Conservation (phyloP, 2,329 filamentous ascomycete species). For the Monosporascus sp. region DNA sequence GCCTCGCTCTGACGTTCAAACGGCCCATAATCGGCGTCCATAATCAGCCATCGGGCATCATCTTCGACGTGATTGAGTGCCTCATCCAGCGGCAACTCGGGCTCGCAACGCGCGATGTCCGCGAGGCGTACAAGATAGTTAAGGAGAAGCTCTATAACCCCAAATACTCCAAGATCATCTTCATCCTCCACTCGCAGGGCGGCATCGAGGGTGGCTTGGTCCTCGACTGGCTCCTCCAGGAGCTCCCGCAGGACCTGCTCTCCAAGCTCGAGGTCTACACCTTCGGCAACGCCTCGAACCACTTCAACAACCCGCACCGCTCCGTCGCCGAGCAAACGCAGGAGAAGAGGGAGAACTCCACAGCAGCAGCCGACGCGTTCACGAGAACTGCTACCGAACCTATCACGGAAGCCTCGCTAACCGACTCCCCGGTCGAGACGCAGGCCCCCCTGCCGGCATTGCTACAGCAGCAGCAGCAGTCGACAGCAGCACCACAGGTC, state of each 20-base stretch:
- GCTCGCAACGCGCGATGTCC: conserved; percentile 65
- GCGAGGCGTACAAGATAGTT: conserved; percentile 55
- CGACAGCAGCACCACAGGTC: background rate
- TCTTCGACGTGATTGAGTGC: conserved; percentile 75
- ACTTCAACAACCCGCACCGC: conserved; percentile 72
- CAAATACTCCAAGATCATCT: conserved; percentile 60
- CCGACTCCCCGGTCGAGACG: conserved; percentile 23
- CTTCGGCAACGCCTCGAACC: conserved; percentile 73
- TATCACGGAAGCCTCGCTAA: conserved; percentile 29
- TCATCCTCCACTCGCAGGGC: conserved; percentile 74
- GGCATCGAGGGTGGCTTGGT: conserved; percentile 68
- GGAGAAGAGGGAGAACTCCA: conserved; percentile 29
- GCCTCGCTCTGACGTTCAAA: conserved; percentile 65
- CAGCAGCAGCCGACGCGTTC: too few species aligned
- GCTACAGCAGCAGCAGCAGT: background rate
- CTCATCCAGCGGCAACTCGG: conserved; percentile 69
- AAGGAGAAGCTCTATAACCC: conserved; percentile 59
- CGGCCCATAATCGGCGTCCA: conserved; percentile 68
- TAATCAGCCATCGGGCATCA: conserved; percentile 66
- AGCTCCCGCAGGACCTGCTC: conserved; percentile 60
- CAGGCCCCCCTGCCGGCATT: conserved; percentile 4
- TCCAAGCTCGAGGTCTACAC: conserved; percentile 71
- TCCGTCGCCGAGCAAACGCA: conserved; percentile 38
- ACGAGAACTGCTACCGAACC: conserved; percentile 19
- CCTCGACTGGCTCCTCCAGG: conserved; percentile 70